Conservation (phyloP, 371 early-diverging fungal genomes). For the Lichtheimia ornata region DNA sequence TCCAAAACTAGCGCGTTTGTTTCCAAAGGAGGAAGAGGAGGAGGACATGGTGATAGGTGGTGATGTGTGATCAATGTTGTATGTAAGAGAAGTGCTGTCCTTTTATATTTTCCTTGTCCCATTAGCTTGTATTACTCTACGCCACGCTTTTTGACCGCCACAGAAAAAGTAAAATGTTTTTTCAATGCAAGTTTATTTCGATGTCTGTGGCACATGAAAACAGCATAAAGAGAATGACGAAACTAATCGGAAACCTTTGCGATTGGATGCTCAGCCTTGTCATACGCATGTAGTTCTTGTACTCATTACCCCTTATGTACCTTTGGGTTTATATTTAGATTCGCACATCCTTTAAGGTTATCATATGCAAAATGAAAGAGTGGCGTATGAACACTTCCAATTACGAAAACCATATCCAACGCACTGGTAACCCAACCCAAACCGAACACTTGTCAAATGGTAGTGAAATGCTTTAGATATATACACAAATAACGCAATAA, state of each 20-base stretch:
- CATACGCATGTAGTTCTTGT: neutral
- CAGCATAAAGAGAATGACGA: too few species aligned
- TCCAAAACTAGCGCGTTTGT: slow-evolving; percentile 36
- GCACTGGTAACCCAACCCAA: too few species aligned
- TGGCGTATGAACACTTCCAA: neutral
- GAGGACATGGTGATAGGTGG: neutral
- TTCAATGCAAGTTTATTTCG: neutral
- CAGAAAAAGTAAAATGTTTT: neutral
- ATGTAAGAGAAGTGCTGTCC: neutral
- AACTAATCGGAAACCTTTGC: too few species aligned
- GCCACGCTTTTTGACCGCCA: neutral
- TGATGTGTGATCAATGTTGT: neutral
- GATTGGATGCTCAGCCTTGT: too few species aligned
- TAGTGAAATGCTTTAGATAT: neutral
- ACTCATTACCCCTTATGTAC: neutral
- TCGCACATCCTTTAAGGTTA: neutral
- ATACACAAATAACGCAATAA: slow-evolving; percentile 1
- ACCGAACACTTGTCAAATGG: neutral
- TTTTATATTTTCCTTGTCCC: neutral
- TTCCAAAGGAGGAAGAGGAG: neutral
- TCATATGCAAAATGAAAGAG: too few species aligned
- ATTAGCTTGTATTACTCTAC: neutral
- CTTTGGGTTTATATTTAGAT: neutral
- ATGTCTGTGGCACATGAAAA: too few species aligned
- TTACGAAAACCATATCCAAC: neutral